Conservation (phyloP, 2,329 filamentous ascomycete genomes). For the Ceratocystis alfenasii region DNA sequence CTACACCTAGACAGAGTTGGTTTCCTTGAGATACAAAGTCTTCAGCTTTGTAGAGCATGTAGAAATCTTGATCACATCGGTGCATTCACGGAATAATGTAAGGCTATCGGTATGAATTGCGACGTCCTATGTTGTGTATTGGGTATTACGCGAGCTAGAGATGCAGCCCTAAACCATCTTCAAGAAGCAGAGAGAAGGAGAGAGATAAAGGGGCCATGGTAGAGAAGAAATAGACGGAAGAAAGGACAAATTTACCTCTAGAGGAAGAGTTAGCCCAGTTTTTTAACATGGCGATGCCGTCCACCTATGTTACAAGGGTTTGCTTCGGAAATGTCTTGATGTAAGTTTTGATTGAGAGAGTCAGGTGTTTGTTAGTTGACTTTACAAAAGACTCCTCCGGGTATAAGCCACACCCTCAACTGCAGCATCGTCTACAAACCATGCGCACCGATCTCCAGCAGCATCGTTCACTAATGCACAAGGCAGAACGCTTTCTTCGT, state of each 20-base stretch:
- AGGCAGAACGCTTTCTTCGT: conserved; percentile 67
- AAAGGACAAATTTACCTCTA: neutral
- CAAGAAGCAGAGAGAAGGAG: neutral
- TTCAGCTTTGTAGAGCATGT: no score
- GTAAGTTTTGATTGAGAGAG: neutral
- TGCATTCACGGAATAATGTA: neutral
- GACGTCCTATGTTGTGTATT: neutral
- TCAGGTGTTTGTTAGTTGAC: neutral
- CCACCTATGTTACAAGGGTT: neutral
- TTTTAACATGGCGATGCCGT: neutral
- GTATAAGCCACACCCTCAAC: conserved; percentile 78
- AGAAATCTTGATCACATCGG: neutral
- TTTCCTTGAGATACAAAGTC: no score
- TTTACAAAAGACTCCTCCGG: conserved; percentile 51
- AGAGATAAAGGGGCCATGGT: neutral
- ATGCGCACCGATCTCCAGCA: conserved; percentile 75
- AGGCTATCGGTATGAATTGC: neutral
- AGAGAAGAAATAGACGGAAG: neutral
- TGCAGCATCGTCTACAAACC: conserved; percentile 84
- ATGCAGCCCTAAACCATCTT: neutral
- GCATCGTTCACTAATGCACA: conserved; percentile 79
- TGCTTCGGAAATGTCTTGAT: neutral
- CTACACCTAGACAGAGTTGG: no score
- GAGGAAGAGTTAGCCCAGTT: neutral
- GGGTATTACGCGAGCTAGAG: conserved; percentile 1